Evolutionary conservation across 176 grass and related monocot species (phyloP).

Genomic region (Carex myosuroides): DNA sequence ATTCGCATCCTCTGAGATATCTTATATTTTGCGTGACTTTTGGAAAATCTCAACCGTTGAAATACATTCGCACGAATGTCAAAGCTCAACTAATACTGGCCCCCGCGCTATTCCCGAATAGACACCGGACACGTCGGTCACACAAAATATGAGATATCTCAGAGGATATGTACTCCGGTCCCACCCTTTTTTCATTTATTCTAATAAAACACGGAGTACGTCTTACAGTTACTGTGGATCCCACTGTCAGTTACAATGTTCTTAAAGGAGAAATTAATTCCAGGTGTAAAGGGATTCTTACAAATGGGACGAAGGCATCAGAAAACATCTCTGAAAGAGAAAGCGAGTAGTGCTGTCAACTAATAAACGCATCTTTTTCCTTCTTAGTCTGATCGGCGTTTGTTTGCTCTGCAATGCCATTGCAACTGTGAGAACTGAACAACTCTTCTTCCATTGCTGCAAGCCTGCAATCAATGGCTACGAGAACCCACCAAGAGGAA

Average conservation of each 20-base stretch:
- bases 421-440: background rate
- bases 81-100: too few relatives aligned
- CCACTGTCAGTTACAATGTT: background rate
- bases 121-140: too few relatives aligned
- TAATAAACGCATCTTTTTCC: conserved; percentile 20
- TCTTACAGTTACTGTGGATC: background rate
- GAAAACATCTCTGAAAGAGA: conserved; percentile 15
- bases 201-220: background rate
- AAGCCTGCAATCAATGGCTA: background rate
- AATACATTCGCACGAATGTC: too few relatives aligned
- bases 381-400: background rate
- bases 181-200: background rate
- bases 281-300: background rate
- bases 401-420: background rate
- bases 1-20: too few relatives aligned
- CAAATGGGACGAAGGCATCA: background rate
- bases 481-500: background rate
- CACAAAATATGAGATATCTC: too few relatives aligned
- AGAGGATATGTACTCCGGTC: too few relatives aligned
- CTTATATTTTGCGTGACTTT: too few relatives aligned
- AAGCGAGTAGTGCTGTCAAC: background rate
- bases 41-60: too few relatives aligned
- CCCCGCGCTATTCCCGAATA: too few relatives aligned
- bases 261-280: background rate
- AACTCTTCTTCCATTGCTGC: too few relatives aligned